phyloP scores from a whole-genome alignment of 1,139 yeast genomes.

The Lodderomyces orthopsilosis region DNA sequence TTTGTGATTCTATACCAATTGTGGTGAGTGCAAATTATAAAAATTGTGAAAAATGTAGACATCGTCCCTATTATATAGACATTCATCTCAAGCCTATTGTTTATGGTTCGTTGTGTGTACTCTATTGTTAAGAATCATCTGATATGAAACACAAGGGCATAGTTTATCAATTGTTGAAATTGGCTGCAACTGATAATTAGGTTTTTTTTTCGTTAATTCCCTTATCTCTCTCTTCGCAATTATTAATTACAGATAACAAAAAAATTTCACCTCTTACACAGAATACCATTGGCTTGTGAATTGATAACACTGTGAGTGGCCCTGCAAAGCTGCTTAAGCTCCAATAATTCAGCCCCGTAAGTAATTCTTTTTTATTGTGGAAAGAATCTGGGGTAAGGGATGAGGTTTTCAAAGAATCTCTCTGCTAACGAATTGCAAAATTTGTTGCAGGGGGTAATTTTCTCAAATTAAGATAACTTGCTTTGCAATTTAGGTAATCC shows the following conservation, averaged over 20 bases:
- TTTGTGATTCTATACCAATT: not conserved
- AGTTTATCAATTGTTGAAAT: conserved; percentile 1
- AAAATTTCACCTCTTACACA: not conserved
- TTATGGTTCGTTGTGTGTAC: not conserved
- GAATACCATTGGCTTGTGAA: not conserved
- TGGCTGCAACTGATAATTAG: not conserved
- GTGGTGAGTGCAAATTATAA: not conserved
- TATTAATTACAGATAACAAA: not conserved
- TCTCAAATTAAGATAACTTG: too few relatives aligned
- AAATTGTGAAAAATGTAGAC: not conserved
- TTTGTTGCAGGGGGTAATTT: too few relatives aligned
- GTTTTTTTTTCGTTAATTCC: not conserved
- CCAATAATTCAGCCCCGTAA: not conserved
- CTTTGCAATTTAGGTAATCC: too few relatives aligned
- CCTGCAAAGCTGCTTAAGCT: not conserved
- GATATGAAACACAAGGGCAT: not conserved
- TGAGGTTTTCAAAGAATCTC: too few relatives aligned
- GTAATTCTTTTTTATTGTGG: not conserved
- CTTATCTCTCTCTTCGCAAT: not conserved
- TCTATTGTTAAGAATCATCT: not conserved
- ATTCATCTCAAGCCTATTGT: not conserved
- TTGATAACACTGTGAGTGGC: not conserved
- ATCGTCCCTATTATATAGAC: not conserved
- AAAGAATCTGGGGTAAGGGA: not conserved
- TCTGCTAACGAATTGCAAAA: not conserved